Evolutionary conservation across 345 rosid species (phyloP).

Genomic region (Euclidium syriacum): DNA sequence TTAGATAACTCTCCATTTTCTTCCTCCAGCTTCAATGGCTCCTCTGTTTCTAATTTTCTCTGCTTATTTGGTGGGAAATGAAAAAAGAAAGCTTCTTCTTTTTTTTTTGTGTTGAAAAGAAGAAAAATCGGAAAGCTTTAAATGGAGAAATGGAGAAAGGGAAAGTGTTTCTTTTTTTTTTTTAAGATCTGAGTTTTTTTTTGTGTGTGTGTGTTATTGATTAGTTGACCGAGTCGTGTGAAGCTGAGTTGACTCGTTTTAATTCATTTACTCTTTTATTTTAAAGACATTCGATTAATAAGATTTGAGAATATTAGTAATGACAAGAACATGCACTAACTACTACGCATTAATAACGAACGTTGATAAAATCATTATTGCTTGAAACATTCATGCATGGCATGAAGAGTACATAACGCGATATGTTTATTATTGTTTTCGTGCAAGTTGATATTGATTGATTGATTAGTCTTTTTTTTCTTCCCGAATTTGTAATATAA

Average conservation of each 20-base stretch:
- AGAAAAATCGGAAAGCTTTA: not conserved
- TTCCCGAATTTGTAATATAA: too few relatives aligned
- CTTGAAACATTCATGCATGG: slow-evolving; percentile 22
- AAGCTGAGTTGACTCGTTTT: slow-evolving; percentile 32
- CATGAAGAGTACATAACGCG: slow-evolving; percentile 23
- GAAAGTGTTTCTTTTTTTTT: too few relatives aligned
- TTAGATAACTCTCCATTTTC: slow-evolving; percentile 60
- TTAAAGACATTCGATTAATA: slow-evolving; percentile 11
- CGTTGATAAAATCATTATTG: too few relatives aligned
- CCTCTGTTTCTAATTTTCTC: not conserved
- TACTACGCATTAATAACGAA: slow-evolving; percentile 6
- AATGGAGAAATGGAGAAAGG: too few relatives aligned
- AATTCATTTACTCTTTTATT: slow-evolving; percentile 2
- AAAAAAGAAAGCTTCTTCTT: too few relatives aligned
- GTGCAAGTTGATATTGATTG: too few relatives aligned
- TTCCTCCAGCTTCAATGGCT: not conserved
- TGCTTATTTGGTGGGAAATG: slow-evolving; percentile 3
- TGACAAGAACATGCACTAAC: too few relatives aligned
- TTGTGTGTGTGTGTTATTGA: not conserved
- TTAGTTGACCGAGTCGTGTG: slow-evolving; percentile 24
- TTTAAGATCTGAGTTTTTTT: slow-evolving; percentile 17
- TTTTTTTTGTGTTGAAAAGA: not conserved
- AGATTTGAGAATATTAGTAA: not conserved
- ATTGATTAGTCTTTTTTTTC: too few relatives aligned
- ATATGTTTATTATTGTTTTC: too few relatives aligned